phyloP scores from a whole-genome alignment of 805 yeast genomes.

The Candida nemodendra region DNA sequence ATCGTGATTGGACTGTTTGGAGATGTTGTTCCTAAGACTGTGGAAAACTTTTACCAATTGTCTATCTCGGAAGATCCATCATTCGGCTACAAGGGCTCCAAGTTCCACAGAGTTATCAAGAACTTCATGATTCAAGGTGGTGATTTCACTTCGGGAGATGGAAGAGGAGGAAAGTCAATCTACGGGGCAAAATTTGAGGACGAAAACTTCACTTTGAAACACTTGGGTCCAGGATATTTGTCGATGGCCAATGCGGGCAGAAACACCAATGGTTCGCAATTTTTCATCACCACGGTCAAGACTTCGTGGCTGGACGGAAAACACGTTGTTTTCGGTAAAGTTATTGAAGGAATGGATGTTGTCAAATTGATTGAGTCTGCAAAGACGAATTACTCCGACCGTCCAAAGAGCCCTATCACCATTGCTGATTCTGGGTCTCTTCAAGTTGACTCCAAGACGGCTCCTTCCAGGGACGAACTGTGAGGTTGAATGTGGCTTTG shows the following conservation, averaged over 20 bases:
- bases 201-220: constrained; percentile 67
- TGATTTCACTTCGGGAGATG: constrained; percentile 68
- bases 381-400: constrained; percentile 68
- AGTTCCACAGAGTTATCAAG: constrained; percentile 72
- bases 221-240: constrained; percentile 64
- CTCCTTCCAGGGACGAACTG: constrained; percentile 28
- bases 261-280: constrained; percentile 89
- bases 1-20: constrained; percentile 87
- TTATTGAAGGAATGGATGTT: constrained; percentile 81
- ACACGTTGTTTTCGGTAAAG: constrained; percentile 97
- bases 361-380: constrained; percentile 72
- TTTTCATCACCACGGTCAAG: constrained; percentile 88
- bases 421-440: constrained; percentile 74
- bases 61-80: constrained; percentile 71
- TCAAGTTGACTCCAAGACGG: constrained; percentile 24
- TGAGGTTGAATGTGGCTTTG: too few relatives aligned
- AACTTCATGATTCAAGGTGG: constrained; percentile 81
- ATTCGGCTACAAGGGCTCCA: constrained; percentile 59
- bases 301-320: constrained; percentile 91
- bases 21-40: constrained; percentile 82
- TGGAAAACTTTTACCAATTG: constrained; percentile 81
- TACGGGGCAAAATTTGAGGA: constrained; percentile 67
- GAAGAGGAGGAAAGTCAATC: constrained; percentile 74
- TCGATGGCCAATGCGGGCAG: constrained; percentile 82
- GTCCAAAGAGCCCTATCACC: constrained; percentile 63